Base-by-base conservation (phyloP, 140 eudicot species). In the Bidens hawaiensis region DNA sequence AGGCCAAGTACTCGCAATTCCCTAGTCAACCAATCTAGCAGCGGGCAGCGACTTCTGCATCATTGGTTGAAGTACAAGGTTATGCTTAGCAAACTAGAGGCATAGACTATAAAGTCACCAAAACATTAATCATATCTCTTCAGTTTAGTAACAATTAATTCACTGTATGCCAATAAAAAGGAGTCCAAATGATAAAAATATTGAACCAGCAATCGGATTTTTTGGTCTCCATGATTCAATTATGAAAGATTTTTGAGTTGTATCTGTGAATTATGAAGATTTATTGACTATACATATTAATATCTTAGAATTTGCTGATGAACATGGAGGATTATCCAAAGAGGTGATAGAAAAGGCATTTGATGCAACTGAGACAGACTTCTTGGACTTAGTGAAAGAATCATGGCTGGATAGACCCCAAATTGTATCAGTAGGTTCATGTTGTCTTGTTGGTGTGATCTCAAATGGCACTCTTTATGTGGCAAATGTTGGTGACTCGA, bases 401-500 rank as follows among this genome's bases (percentile, higher is more conserved):
- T 81, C 89, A 0, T 82, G 86, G 89, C 59, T 76, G 49, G 81
- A 60, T 30, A 56, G 73, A 34, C 94, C 94, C 18, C 82, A 85
- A 57, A 77, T 85, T 65, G 84, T 79, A 40, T 76, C 88, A 31
- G 83, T 70, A 34, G 94, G 94, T 65, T 85, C 94, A 14, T 85
- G 94, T 60, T 85, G 94, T 76, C 81, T 85, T 8, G 71, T 85
- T 54, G 94, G 89, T 1, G 85, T 71, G 27, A 76, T 85, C 76
- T 53, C 89, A 57, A 76, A 82, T 12, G 86, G 78, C 63, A 76
- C 72, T 18, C 69, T 81, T 50, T 85, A 62, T 70, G 87, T 81
- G 21, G 94, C 94, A 41, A 85, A 85, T 62, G 74, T 85, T 26
- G 94, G 94, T 22, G 94, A 85, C 69, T 85, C 94, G 6, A 69